Evolutionary conservation across 116 monocot genomes (phyloP).

Genomic region (Phalaenopsis hybrid): DNA sequence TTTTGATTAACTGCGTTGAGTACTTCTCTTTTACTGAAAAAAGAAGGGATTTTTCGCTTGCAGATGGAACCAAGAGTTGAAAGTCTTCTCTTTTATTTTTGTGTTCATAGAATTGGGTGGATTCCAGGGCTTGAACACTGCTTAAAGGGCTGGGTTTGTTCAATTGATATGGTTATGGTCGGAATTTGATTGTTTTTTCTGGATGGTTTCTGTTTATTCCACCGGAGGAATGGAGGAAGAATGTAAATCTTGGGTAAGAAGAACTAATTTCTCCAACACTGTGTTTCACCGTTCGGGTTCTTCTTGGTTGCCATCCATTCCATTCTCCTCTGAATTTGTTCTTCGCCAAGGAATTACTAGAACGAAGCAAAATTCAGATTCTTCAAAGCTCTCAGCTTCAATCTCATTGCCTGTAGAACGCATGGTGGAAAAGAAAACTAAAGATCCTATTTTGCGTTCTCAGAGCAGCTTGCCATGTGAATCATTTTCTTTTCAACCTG

Average conservation of each 20-base stretch:
- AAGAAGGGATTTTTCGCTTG: not conserved
- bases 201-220: not conserved
- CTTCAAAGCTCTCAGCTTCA: slow-evolving; percentile 12
- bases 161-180: not conserved
- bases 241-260: slow-evolving; percentile 40
- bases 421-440: not conserved
- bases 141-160: not conserved
- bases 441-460: slow-evolving; percentile 8
- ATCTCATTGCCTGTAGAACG: slow-evolving; percentile 18
- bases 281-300: slow-evolving; percentile 48
- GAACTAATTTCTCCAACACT: slow-evolving; percentile 33
- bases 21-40: not conserved
- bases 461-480: slow-evolving; percentile 14
- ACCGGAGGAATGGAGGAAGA: slow-evolving; percentile 31
- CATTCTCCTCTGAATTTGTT: slow-evolving; percentile 10
- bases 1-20: not conserved
- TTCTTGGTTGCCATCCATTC: slow-evolving; percentile 25
- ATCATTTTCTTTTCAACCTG: not conserved
- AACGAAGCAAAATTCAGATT: not conserved
- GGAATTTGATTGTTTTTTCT: not conserved
- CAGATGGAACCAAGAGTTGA: not conserved
- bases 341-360: slow-evolving; percentile 4
- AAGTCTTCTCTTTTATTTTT: not conserved
- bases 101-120: not conserved
- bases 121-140: not conserved